A percentile compares a stretch with the other conserved stretches of the same genome.
Evolutionary conservation across 2,329 filamentous ascomycete species (phyloP).

Genomic region (Chalara sp.): DNA sequence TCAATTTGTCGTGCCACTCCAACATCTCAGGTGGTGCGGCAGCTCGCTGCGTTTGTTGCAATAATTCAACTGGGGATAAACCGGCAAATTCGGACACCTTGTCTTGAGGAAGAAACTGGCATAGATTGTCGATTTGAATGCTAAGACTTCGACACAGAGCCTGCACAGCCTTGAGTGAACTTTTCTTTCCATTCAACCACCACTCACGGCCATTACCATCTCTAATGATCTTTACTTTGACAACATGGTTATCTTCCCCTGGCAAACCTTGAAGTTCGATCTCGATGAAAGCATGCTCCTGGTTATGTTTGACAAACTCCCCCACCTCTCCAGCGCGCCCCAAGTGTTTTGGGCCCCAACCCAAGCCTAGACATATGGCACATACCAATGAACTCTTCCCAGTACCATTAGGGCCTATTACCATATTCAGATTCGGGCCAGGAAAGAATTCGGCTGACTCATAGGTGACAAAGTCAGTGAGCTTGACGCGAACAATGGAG

Average conservation of each 20-base stretch:
- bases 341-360: constrained; percentile 74
- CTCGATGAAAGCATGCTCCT: constrained; percentile 71
- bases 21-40: constrained; percentile 79
- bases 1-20: constrained; percentile 69
- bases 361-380: constrained; percentile 88
- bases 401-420: constrained; percentile 97
- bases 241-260: constrained; percentile 60
- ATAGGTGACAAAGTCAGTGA: constrained; percentile 93
- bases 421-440: constrained; percentile 93
- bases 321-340: constrained; percentile 78
- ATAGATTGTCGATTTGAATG: constrained; percentile 96
- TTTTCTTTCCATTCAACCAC: constrained; percentile 62
- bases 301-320: constrained; percentile 91
- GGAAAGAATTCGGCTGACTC: constrained; percentile 84
- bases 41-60: constrained; percentile 81
- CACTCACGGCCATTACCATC: constrained; percentile 81
- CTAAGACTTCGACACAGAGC: constrained; percentile 63
- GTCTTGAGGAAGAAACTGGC: constrained; percentile 94
- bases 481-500: constrained; percentile 78
- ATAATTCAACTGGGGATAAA: constrained; percentile 71
- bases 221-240: constrained; percentile 69
- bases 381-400: constrained; percentile 97
- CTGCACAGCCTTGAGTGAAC: constrained; percentile 58
- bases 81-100: constrained; percentile 90
- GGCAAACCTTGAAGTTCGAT: constrained; percentile 74